phyloP scores from a whole-genome alignment of 208 protist genomes.

The Trypanosoma cruzi region DNA sequence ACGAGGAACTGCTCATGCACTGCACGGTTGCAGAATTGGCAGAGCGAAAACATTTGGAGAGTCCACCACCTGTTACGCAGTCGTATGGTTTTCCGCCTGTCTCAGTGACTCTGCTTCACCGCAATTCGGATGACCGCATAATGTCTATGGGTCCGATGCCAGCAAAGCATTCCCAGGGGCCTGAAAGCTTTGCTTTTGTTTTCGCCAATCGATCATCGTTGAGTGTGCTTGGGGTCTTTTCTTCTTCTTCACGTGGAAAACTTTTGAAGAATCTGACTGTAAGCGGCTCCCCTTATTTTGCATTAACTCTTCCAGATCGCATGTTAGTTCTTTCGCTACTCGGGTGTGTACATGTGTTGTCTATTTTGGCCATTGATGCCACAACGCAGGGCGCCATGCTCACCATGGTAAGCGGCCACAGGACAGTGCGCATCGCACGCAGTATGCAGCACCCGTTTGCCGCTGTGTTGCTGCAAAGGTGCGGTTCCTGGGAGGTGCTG shows the following conservation, averaged over 20 bases:
- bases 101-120: conserved; percentile 14
- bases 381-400: not conserved
- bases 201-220: not conserved
- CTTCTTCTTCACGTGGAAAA: not conserved
- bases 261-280: not conserved
- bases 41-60: conserved; percentile 22
- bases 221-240: conserved; percentile 3
- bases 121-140: conserved; percentile 18
- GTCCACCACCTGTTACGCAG: not conserved
- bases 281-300: conserved; percentile 24
- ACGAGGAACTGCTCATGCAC: conserved; percentile 39
- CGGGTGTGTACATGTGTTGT: conserved; percentile 13
- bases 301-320: conserved; percentile 8
- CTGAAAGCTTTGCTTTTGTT: conserved; percentile 23
- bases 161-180: not conserved
- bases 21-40: conserved; percentile 32
- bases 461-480: conserved; percentile 10
- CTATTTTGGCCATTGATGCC: not conserved
- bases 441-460: conserved; percentile 3
- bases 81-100: conserved; percentile 22
- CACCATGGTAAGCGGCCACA: not conserved
- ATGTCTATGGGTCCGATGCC: conserved; percentile 19
- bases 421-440: conserved; percentile 12
- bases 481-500: not conserved
- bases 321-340: conserved; percentile 14